Evolutionary conservation across 805 yeast species (phyloP), one percentile per base, ranked within the genome.

Genomic region (Candida pseudoglaebosa): DNA sequence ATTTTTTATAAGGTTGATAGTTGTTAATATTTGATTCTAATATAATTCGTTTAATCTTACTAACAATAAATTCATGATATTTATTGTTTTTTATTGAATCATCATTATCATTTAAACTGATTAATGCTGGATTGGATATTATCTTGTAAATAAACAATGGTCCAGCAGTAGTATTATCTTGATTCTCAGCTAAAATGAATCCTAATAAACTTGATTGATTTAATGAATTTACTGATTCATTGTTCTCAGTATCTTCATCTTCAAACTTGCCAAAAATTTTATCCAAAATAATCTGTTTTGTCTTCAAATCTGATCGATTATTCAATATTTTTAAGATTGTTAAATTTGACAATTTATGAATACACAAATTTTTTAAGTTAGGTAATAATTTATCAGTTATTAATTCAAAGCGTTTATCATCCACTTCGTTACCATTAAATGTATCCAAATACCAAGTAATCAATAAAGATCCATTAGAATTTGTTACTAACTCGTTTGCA

Each of bases 361-460:
- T 76, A 51, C 91, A 79, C 43, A 88, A 64, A 28, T 68, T 72
- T 9, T 71, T 77, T 50, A 89, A 70, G 48, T 79, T 71, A 1
- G 87, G 81, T 33, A 78, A 52, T 39, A 88, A 65, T 52, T 75
- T 71, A 21, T 77, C 74, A 2, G 88, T 80, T 34, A 93, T 65
- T 14, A 86, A 66, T 19, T 67, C 62, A 58, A 82, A 85, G 50
- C 91, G 75, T 50, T 79, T 73, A 28, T 82, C 80, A 2, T 46
- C 42, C 2, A 48, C 32, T 4, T 57, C 57, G 32, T 42, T 28
- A 10, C 56, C 61, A 39, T 53, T 59, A 42, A 59, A 68, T 1
- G 96, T 86, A 56, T 93, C 99, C 54, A 93, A 73, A 52, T 85
- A 84, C 99, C 99, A 93, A 1, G 96, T 88, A 39, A 93, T 76